phyloP scores from a whole-genome alignment of 148 eudicot genomes.

The Agrostemma githago region DNA sequence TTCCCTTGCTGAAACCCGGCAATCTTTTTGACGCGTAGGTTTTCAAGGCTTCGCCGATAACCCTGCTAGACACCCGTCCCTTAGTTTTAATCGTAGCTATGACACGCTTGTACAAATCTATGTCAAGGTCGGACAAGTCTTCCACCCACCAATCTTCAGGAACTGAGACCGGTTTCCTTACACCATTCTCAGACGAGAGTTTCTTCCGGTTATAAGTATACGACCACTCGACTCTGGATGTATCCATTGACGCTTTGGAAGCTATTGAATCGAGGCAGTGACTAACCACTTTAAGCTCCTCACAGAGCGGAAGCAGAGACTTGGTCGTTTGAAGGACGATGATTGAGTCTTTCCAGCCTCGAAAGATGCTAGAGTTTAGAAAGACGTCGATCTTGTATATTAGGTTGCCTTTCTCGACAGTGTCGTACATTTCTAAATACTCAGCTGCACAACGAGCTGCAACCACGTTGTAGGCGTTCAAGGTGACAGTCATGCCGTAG shows the following conservation, averaged over 20 bases:
- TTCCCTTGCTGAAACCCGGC: slow-evolving; percentile 58
- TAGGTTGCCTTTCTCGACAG: slow-evolving; percentile 73
- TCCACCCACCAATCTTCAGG: slow-evolving; percentile 99
- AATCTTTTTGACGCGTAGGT: slow-evolving; percentile 58
- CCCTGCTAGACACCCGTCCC: slow-evolving; percentile 46
- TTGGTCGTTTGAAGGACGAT: slow-evolving; percentile 77
- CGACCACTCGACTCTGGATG: slow-evolving; percentile 89
- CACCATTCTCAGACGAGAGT: slow-evolving; percentile 63
- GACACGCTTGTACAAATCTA: slow-evolving; percentile 66
- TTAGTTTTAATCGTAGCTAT: slow-evolving; percentile 51
- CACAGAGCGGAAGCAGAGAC: slow-evolving; percentile 65
- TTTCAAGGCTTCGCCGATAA: slow-evolving; percentile 72
- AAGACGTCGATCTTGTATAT: slow-evolving; percentile 82
- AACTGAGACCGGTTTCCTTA: slow-evolving; percentile 53
- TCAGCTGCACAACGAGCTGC: slow-evolving; percentile 91
- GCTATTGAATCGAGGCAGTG: slow-evolving; percentile 75
- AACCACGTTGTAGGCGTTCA: slow-evolving; percentile 80
- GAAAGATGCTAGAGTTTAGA: slow-evolving; percentile 73
- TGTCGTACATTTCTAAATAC: slow-evolving; percentile 77
- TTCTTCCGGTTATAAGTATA: slow-evolving; percentile 75
- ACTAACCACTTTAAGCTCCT: slow-evolving; percentile 71
- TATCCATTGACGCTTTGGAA: slow-evolving; percentile 61
- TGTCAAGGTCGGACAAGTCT: slow-evolving; percentile 75
- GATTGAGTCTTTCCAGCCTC: slow-evolving; percentile 94
- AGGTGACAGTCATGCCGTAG: slow-evolving; percentile 83